Base-by-base conservation (phyloP, 2,329 filamentous ascomycete genomes). In the Paraphoma sp. region DNA sequence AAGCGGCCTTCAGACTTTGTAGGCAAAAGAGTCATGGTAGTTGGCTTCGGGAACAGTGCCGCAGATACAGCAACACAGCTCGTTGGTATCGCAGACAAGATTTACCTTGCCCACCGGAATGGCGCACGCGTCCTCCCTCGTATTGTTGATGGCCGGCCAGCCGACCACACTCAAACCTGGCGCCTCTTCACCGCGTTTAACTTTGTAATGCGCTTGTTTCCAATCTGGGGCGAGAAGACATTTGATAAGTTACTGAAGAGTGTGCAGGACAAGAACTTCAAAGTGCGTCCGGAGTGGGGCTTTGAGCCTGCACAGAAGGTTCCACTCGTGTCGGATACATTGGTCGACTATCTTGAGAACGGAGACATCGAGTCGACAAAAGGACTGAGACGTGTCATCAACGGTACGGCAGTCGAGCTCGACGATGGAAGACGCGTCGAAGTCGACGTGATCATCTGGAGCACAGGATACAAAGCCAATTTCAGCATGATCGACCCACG, bases 371-470 rank as follows among this genome's bases (percentile, higher is more conserved):
- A 47, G 9, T 70, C 67, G 3, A 56, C 60, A 17, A 59, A 57
- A 30, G 64, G 64, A 2, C 49, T 70, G 4, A 62, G 53, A 10
- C 54, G 60, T 5, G 44, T 67, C 33, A 3, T 63, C 12, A 44
- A 48, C 1, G 31, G 28, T 3, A 59, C 31, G 5, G 4, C 48
- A 18, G 65, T 76, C n/a, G 71, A 74, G 42, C 67, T 74, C 16
- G 59, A 65, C 11, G 71, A 78, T 49, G 72, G 66, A 4, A 68
- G 58, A 9, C 55, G 33, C 17, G 48, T 65, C 4, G 72, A 72
- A n/a, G 58, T 78, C 16, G 75, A 77, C 48, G 63, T 60, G 2
- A 61, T 78, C n/a, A 73, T 76, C 38, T 72, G 60, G 56, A 74
- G 75, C 36, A 78, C 74, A 7, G 76, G 76, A 12, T 78, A 77